These are phyloP conservation scores for Tuber aestivum DNA, from an alignment of 495 filamentous ascomycete species.

Conservation along the genomic window DNA sequence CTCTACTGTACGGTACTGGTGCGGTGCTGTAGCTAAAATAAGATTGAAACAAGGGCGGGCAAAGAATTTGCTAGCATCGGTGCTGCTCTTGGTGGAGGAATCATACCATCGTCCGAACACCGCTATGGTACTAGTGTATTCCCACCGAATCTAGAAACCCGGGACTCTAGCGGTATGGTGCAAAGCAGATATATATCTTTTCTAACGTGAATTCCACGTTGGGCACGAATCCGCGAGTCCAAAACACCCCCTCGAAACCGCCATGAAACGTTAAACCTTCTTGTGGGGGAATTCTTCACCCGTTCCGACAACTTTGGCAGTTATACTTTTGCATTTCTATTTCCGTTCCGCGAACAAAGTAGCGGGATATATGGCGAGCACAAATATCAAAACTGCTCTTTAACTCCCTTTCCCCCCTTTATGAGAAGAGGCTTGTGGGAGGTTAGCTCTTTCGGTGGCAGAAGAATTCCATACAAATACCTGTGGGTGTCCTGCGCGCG, in stretches of 20 bases:
- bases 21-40: neutral
- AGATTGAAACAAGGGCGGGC: neutral
- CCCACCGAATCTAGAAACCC: neutral
- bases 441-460: neutral
- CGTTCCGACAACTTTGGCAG: neutral
- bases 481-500: slow-evolving; percentile 17
- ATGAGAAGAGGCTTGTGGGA: neutral
- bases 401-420: neutral
- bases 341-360: neutral
- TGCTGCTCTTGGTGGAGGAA: neutral
- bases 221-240: neutral
- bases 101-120: neutral
- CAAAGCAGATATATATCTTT: neutral
- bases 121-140: neutral
- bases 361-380: neutral
- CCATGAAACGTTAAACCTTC: neutral
- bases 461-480: slow-evolving; percentile 29
- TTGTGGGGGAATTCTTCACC: neutral
- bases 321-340: neutral
- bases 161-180: neutral
- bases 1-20: neutral
- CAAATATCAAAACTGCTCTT: neutral
- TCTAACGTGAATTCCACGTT: neutral
- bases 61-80: neutral
- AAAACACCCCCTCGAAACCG: neutral